phyloP scores from a whole-genome alignment of 73 alveolate species.

The Blepharisma stoltei region DNA sequence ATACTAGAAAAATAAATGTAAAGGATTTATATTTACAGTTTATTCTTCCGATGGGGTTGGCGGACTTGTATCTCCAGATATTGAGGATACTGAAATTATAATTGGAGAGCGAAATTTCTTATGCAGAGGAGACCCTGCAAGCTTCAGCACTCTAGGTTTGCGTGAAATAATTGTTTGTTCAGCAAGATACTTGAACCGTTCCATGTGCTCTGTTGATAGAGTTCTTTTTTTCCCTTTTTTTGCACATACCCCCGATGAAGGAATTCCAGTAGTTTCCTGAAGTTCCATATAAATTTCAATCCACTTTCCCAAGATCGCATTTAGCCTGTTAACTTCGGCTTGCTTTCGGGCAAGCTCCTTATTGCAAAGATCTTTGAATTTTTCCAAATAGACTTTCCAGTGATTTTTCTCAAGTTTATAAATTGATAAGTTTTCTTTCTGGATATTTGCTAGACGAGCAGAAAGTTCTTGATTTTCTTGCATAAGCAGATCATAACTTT shows the following conservation, averaged over 20 bases:
- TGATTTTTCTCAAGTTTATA: slow-evolving; percentile 15
- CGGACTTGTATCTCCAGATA: slow-evolving; percentile 15
- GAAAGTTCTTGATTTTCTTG: not conserved
- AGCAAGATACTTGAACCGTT: not conserved
- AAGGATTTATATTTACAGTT: no score
- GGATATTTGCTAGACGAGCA: not conserved
- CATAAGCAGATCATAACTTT: not conserved
- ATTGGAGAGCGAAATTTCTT: no score
- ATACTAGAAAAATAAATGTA: no score
- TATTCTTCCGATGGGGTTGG: not conserved
- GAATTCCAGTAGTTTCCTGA: slow-evolving; percentile 32
- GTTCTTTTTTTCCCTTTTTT: not conserved
- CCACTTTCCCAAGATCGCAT: slow-evolving; percentile 45
- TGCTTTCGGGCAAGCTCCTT: slow-evolving; percentile 37
- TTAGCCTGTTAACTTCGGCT: slow-evolving; percentile 39
- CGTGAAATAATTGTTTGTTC: not conserved
- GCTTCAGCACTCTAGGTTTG: no score
- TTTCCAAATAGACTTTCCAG: slow-evolving; percentile 42
- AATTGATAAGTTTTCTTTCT: not conserved
- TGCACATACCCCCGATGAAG: not conserved
- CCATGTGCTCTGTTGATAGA: not conserved
- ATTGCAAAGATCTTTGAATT: slow-evolving; percentile 34
- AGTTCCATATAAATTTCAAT: slow-evolving; percentile 37
- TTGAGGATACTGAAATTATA: not conserved
- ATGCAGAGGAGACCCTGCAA: no score